A percentile compares a stretch with the other conserved stretches of the same genome.
These are phyloP conservation scores for Sarcocystis neurona DNA, from an alignment of 169 alveolate species.

Conservation along the genomic window DNA sequence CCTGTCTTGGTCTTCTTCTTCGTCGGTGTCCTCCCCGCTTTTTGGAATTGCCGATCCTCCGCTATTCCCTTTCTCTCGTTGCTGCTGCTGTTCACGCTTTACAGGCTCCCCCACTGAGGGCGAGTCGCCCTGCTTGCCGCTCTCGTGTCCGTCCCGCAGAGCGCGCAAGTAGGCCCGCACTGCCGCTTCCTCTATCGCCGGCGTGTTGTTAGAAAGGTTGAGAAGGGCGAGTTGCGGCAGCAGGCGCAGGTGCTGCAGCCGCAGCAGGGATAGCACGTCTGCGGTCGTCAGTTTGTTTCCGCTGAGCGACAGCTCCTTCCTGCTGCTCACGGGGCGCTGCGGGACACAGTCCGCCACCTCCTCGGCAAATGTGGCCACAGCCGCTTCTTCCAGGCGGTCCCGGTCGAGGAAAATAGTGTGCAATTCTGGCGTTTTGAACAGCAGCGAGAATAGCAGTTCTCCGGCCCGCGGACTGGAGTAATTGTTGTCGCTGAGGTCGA, in stretches of 20 bases:
- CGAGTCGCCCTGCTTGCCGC: too few species aligned
- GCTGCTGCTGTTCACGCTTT: too few species aligned
- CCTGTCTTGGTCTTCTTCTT: too few species aligned
- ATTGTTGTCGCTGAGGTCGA: constrained; percentile 12
- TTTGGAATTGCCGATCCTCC: too few species aligned
- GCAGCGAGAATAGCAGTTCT: background rate
- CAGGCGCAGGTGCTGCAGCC: background rate
- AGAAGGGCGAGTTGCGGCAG: background rate
- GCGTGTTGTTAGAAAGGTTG: background rate
- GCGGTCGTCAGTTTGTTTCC: constrained; percentile 2
- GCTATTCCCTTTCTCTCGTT: too few species aligned
- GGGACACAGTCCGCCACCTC: background rate
- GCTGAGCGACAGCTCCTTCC: background rate
- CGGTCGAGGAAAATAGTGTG: background rate
- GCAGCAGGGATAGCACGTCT: background rate
- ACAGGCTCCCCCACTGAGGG: too few species aligned
- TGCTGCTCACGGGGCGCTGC: constrained; percentile 4
- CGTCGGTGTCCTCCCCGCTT: too few species aligned
- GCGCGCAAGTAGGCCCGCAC: background rate
- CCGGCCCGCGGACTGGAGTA: background rate
- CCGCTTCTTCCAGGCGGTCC: background rate
- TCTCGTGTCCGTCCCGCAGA: too few species aligned
- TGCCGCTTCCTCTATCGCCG: background rate
- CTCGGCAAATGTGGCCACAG: constrained; percentile 11
- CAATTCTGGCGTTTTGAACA: background rate